Percentiles rank a stretch among this genome's conserved stretches.
Evolutionary conservation across 495 filamentous ascomycete genomes (phyloP).

Genomic region (Pyrenopolyporus hunteri): DNA sequence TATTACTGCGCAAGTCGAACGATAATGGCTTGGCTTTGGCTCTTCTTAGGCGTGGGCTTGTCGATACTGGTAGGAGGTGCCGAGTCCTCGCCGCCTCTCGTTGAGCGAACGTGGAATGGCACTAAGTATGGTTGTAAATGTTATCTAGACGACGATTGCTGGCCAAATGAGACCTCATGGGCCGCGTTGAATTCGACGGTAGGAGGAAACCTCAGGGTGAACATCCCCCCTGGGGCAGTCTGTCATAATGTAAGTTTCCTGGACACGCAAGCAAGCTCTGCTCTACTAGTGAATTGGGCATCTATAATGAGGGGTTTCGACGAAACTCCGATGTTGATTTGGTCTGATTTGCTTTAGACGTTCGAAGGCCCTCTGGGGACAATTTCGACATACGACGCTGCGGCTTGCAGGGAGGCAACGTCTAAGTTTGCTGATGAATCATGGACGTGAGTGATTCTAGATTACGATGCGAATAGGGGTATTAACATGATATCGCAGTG

Average conservation of each 20-base stretch:
- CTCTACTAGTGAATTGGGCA: too few relatives aligned
- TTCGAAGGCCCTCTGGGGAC: conserved; percentile 49
- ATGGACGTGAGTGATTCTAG: conserved; percentile 41
- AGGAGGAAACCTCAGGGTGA: conserved; percentile 46
- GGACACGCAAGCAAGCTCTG: background rate
- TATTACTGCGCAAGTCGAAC: background rate
- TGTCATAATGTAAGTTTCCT: conserved; percentile 49
- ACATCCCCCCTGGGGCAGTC: conserved; percentile 47
- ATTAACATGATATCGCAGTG: conserved; percentile 35
- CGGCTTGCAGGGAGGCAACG: conserved; percentile 43
- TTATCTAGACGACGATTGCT: conserved; percentile 49
- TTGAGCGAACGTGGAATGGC: conserved; percentile 40
- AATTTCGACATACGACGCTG: conserved; percentile 47
- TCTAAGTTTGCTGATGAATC: conserved; percentile 46
- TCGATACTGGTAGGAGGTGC: conserved; percentile 3
- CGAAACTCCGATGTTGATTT: conserved; percentile 16
- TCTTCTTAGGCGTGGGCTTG: conserved; percentile 9
- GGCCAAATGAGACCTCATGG: conserved; percentile 48
- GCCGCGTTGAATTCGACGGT: conserved; percentile 47
- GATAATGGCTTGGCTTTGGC: conserved; percentile 26
- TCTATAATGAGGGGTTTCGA: too few relatives aligned
- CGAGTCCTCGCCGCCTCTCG: conserved; percentile 20
- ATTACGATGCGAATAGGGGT: background rate
- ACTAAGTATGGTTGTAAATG: conserved; percentile 53
- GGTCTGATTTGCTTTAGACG: conserved; percentile 11